A percentile compares a stretch with the other conserved stretches of the same genome.
Conservation (phyloP, 257 asterid species). For the Capsicum rhomboideum region DNA sequence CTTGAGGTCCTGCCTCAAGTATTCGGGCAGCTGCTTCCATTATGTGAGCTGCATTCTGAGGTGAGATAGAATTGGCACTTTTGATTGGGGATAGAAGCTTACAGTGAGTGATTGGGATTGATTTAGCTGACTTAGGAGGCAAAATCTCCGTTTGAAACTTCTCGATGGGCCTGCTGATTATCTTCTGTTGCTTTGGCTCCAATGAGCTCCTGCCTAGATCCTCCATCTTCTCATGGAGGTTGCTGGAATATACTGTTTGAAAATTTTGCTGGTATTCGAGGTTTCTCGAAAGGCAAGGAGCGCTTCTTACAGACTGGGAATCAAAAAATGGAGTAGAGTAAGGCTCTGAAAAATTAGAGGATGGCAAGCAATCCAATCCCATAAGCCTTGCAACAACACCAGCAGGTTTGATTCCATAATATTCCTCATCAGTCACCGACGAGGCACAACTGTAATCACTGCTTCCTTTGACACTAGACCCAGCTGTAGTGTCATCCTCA, state of each 20-base stretch:
- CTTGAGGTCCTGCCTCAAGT: slow-evolving; percentile 43
- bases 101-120: slow-evolving; percentile 74
- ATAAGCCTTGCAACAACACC: slow-evolving; percentile 92
- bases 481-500: slow-evolving; percentile 45
- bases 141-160: slow-evolving; percentile 72
- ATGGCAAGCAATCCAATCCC: slow-evolving; percentile 88
- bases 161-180: slow-evolving; percentile 42
- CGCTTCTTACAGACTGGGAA: slow-evolving; percentile 41
- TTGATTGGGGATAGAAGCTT: slow-evolving; percentile 88
- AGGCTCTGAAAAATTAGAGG: slow-evolving; percentile 38
- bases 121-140: slow-evolving; percentile 91
- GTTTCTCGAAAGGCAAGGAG: slow-evolving; percentile 23
- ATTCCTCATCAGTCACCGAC: slow-evolving; percentile 68
- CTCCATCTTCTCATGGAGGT: slow-evolving; percentile 13
- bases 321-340: slow-evolving; percentile 46
- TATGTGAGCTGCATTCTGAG: slow-evolving; percentile 68
- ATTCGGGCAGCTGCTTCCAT: slow-evolving; percentile 94
- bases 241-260: slow-evolving; percentile 29
- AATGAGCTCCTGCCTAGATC: slow-evolving; percentile 11
- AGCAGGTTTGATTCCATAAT: slow-evolving; percentile 44
- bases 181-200: slow-evolving; percentile 30
- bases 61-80: slow-evolving; percentile 35
- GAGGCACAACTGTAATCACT: slow-evolving; percentile 76
- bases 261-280: slow-evolving; percentile 25
- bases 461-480: slow-evolving; percentile 53